Percentiles rank a stretch among this genome's conserved stretches.
phyloP scores from a whole-genome alignment of 352 stramenopile species.

The Pythium myriotylum region DNA sequence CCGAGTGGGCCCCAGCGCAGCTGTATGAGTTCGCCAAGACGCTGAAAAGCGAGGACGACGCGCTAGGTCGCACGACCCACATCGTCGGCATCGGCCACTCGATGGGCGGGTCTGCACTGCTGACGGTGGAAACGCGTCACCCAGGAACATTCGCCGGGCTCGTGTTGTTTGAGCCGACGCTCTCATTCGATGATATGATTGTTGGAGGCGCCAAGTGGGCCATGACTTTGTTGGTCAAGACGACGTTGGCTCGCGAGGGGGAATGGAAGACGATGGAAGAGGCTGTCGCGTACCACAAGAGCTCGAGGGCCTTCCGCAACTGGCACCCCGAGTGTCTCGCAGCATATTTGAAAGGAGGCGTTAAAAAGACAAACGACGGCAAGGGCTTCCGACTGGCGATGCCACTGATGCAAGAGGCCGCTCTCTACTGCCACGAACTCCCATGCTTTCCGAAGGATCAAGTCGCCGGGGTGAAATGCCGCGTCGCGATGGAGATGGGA shows the following conservation, averaged over 20 bases:
- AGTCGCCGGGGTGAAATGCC: slow-evolving; percentile 3
- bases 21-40: not conserved
- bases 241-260: too few species aligned
- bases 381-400: slow-evolving; percentile 17
- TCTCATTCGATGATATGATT: too few species aligned
- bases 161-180: slow-evolving; percentile 6
- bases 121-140: not conserved
- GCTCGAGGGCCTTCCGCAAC: slow-evolving; percentile 2
- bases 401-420: slow-evolving; percentile 12
- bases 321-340: slow-evolving; percentile 14
- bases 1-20: not conserved
- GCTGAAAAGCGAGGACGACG: not conserved
- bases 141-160: slow-evolving; percentile 5
- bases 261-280: too few species aligned
- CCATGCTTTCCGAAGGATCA: slow-evolving; percentile 8
- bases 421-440: slow-evolving; percentile 24
- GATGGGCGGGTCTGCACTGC: slow-evolving; percentile 5
- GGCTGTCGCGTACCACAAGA: too few species aligned
- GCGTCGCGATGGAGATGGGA: slow-evolving; percentile 13
- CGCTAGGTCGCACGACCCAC: not conserved
- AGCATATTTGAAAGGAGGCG: slow-evolving; percentile 12
- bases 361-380: slow-evolving; percentile 9
- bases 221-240: too few species aligned
- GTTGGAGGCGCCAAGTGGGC: too few species aligned
- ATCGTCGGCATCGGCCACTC: slow-evolving; percentile 18